phyloP scores from a whole-genome alignment of 768 basidiomycete genomes.

The Lentinula detonsa region DNA sequence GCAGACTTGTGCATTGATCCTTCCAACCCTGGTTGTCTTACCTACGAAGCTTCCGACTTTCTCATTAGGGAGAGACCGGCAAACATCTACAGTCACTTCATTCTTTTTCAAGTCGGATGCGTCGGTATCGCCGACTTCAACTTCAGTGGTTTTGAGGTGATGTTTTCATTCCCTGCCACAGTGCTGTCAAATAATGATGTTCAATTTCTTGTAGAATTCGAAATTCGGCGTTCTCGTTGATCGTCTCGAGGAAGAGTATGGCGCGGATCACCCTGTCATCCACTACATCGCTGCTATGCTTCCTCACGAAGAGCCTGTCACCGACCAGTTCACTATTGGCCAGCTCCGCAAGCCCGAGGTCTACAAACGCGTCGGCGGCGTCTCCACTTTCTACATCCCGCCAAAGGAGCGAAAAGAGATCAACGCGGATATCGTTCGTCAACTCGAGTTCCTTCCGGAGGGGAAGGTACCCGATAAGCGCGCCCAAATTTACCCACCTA shows the following conservation, averaged over 20 bases:
- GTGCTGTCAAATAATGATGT: too few relatives aligned
- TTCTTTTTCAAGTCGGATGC: slow-evolving; percentile 5
- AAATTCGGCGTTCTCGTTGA: slow-evolving; percentile 4
- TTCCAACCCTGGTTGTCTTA: slow-evolving; percentile 6
- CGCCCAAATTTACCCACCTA: slow-evolving; percentile 1
- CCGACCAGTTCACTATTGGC: neutral
- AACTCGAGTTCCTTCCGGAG: neutral
- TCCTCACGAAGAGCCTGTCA: neutral
- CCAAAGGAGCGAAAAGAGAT: neutral
- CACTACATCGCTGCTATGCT: slow-evolving; percentile 4
- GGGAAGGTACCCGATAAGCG: neutral
- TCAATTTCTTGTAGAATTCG: neutral
- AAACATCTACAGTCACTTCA: neutral
- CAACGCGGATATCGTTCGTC: neutral
- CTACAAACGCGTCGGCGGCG: neutral
- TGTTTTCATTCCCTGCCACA: neutral
- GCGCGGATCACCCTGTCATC: slow-evolving; percentile 1
- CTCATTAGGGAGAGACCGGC: slow-evolving; percentile 2
- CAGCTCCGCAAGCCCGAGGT: slow-evolving; percentile 1
- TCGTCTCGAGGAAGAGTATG: slow-evolving; percentile 6
- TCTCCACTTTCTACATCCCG: slow-evolving; percentile 6
- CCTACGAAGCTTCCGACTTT: slow-evolving; percentile 6
- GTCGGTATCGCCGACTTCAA: slow-evolving; percentile 5
- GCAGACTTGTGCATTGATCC: slow-evolving; percentile 6
- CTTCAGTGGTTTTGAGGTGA: slow-evolving; percentile 3